Evolutionary conservation across 306 rosid species (phyloP).

Genomic region (Styphnolobium japonicum): DNA sequence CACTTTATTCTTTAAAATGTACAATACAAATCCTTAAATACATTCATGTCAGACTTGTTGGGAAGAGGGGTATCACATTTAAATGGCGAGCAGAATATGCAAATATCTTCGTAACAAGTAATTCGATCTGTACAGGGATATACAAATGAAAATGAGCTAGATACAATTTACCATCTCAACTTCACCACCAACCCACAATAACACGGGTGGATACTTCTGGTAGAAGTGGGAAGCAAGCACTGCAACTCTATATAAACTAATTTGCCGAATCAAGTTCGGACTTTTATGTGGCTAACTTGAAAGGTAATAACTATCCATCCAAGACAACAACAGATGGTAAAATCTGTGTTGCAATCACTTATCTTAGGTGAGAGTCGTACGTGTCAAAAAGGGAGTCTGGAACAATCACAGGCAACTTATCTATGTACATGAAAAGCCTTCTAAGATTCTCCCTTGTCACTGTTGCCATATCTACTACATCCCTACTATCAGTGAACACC

Average conservation of each 20-base stretch:
- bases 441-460: constrained; percentile 85
- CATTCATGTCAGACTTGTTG: background rate
- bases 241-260: constrained; percentile 45
- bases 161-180: constrained; percentile 73
- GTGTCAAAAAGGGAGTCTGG: constrained; percentile 82
- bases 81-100: constrained; percentile 20
- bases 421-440: constrained; percentile 84
- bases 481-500: constrained; percentile 76
- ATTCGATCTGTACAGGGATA: constrained; percentile 76
- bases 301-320: constrained; percentile 35
- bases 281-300: constrained; percentile 35
- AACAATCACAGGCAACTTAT: constrained; percentile 77
- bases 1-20: too few species aligned
- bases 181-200: constrained; percentile 78
- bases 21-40: too few species aligned
- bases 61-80: background rate
- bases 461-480: constrained; percentile 79
- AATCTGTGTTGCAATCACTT: constrained; percentile 44
- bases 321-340: constrained; percentile 35
- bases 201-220: constrained; percentile 54
- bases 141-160: constrained; percentile 60
- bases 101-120: constrained; percentile 38
- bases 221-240: constrained; percentile 74
- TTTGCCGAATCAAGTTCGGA: constrained; percentile 24
- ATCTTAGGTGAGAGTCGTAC: constrained; percentile 84